A percentile compares a stretch with the other conserved stretches of the same genome.
Evolutionary conservation across 352 stramenopile species (phyloP).

Genomic region (Phytopythium vexans): DNA sequence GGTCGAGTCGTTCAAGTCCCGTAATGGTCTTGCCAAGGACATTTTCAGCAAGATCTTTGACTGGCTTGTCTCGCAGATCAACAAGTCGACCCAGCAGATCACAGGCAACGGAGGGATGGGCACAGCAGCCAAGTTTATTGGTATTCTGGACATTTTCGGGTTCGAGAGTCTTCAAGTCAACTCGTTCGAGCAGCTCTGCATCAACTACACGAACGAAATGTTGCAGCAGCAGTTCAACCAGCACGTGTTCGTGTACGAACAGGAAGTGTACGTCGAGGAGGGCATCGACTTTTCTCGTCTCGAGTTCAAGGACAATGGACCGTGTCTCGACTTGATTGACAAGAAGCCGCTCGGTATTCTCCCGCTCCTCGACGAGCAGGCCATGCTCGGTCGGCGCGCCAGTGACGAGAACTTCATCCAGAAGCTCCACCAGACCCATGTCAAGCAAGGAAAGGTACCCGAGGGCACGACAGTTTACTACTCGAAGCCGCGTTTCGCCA

Average conservation of each 20-base stretch:
- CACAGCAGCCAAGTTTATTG: slow-evolving; percentile 82
- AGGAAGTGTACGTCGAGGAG: slow-evolving; percentile 97
- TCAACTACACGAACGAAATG: slow-evolving; percentile 97
- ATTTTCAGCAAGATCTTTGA: slow-evolving; percentile 97
- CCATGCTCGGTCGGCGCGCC: slow-evolving; percentile 88
- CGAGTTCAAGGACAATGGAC: slow-evolving; percentile 92
- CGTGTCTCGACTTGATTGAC: slow-evolving; percentile 92
- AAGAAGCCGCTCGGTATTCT: slow-evolving; percentile 92
- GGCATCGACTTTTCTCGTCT: slow-evolving; percentile 91
- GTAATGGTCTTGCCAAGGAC: slow-evolving; percentile 95
- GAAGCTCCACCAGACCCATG: slow-evolving; percentile 89
- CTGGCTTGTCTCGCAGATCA: slow-evolving; percentile 95
- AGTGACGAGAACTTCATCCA: slow-evolving; percentile 92
- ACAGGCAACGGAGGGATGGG: slow-evolving; percentile 15
- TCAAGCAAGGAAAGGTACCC: slow-evolving; percentile 71
- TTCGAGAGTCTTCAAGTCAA: slow-evolving; percentile 95
- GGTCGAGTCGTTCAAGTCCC: slow-evolving; percentile 79
- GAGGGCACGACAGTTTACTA: slow-evolving; percentile 81
- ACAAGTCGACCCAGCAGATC: slow-evolving; percentile 85
- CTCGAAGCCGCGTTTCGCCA: slow-evolving; percentile 83
- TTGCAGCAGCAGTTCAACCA: slow-evolving; percentile 95
- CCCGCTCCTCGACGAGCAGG: slow-evolving; percentile 95
- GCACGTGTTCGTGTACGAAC: slow-evolving; percentile 97
- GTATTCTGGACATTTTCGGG: slow-evolving; percentile 97
- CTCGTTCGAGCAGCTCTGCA: slow-evolving; percentile 95